Evolutionary conservation across 1,284 basidiomycete species (phyloP).

Genomic region (Golubevia pallescens): DNA sequence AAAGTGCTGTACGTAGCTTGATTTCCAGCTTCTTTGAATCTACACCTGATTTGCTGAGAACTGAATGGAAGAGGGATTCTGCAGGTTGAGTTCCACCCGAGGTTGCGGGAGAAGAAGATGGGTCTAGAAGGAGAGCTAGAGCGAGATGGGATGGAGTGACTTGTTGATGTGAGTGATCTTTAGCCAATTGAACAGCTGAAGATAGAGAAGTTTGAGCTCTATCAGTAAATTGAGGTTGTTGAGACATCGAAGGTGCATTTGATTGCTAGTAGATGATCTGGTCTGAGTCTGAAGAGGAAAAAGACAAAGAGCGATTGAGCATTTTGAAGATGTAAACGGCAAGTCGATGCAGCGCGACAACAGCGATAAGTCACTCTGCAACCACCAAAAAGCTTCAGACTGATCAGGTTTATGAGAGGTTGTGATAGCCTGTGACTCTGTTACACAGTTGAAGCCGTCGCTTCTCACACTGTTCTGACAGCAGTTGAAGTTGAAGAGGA

Average conservation of each 20-base stretch:
- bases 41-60: slow-evolving; percentile 51
- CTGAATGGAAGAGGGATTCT: slow-evolving; percentile 56
- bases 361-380: too few relatives aligned
- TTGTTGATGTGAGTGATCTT: slow-evolving; percentile 55
- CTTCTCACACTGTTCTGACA: too few relatives aligned
- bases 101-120: slow-evolving; percentile 21
- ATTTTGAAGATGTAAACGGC: too few relatives aligned
- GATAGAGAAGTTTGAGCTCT: slow-evolving; percentile 46
- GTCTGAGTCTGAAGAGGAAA: too few relatives aligned
- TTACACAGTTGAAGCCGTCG: too few relatives aligned
- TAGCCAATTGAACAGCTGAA: slow-evolving; percentile 55
- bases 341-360: too few relatives aligned
- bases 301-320: too few relatives aligned
- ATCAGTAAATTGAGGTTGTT: slow-evolving; percentile 47
- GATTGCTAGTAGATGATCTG: too few relatives aligned
- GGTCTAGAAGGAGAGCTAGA: slow-evolving; percentile 51
- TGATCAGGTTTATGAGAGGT: too few relatives aligned
- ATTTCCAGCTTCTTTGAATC: slow-evolving; percentile 36
- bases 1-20: slow-evolving; percentile 38
- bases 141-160: slow-evolving; percentile 53
- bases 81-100: slow-evolving; percentile 27
- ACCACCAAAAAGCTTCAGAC: too few relatives aligned
- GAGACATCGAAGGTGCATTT: neutral
- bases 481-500: too few relatives aligned
- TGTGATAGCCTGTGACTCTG: too few relatives aligned